phyloP scores from a whole-genome alignment of 2,329 filamentous ascomycete species.

The Trichoderma breve region DNA sequence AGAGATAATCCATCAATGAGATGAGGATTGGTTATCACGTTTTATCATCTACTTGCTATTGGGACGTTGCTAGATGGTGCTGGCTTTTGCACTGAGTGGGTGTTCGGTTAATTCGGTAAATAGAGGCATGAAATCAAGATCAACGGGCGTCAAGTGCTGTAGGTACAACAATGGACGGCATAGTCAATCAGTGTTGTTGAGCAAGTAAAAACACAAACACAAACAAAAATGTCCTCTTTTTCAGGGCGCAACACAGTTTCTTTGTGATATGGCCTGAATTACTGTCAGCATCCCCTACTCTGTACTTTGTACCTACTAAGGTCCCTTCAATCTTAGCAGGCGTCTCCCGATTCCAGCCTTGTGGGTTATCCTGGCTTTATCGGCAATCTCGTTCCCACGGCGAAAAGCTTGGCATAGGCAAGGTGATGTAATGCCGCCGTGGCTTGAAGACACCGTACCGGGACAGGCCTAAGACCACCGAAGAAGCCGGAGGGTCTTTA shows the following conservation, averaged over 20 bases:
- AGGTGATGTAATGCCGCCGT: constrained; percentile 19
- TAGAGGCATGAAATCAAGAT: background rate
- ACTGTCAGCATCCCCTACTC: background rate
- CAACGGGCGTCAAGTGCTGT: background rate
- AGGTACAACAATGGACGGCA: background rate
- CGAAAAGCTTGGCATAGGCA: constrained; percentile 19
- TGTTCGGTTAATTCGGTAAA: background rate
- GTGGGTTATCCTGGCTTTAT: constrained; percentile 14
- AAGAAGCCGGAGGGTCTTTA: background rate
- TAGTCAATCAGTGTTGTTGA: background rate
- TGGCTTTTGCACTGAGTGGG: background rate
- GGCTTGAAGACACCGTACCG: background rate
- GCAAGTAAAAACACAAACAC: background rate
- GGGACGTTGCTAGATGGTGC: background rate
- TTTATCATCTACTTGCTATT: background rate
- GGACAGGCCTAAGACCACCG: background rate
- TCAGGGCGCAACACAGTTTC: background rate
- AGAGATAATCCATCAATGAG: background rate
- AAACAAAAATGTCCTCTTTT: background rate
- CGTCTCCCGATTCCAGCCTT: constrained; percentile 7
- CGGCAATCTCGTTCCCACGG: constrained; percentile 7
- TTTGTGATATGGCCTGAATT: background rate
- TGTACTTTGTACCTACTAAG: background rate
- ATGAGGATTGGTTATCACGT: background rate
- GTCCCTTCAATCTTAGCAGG: background rate